Evolutionary conservation across 2,329 filamentous ascomycete genomes (phyloP), one percentile per base, ranked within the genome.

Genomic region (Metarhizium humberi): DNA sequence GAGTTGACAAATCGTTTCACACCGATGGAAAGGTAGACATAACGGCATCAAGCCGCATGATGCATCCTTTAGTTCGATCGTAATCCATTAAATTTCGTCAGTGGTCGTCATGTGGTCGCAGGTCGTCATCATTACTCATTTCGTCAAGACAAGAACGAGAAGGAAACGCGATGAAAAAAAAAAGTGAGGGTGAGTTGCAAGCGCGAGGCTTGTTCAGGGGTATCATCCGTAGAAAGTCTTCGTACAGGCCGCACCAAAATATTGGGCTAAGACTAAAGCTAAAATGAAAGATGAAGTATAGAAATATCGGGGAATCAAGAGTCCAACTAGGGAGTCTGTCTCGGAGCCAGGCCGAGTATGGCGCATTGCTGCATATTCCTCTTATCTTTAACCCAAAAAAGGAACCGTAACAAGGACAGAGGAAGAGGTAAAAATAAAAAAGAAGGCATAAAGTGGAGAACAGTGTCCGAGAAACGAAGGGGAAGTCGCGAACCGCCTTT

Each of bases 291-390:
- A 55, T 29, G 13, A 50, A 51, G 55, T 54, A 57, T 46, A 38
- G 50, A 58, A 65, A 62, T 58, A 58, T 59, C 56, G 59, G 61
- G 61, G 61, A 63, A 64, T 67, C 55, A 57, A 53, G 25, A 54
- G 50, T 51, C 51, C 45, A 49, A 50, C 49, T 51, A 57, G 68
- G 61, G 61, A 66, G 68, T 71, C 69, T 70, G 73, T 75, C 74
- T 77, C 74, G 74, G 72, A 67, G 71, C 71, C 61, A 64, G 45
- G 72, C 75, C 75, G 73, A 75, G 71, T 69, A 66, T 71, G 70
- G 73, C 80, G 80, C 80, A 84, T 84, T 81, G 80, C 80, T 84
- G 80, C 80, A 75, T 10, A 66, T 78, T 79, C 74, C 74, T 82
- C 78, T 81, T 80, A 71, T 76, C 73, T 77, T 71, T 67, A 65